A percentile compares a stretch with the other conserved stretches of the same genome.
Evolutionary conservation across 768 basidiomycete species (phyloP).

Genomic region (Termitomyces sp.): DNA sequence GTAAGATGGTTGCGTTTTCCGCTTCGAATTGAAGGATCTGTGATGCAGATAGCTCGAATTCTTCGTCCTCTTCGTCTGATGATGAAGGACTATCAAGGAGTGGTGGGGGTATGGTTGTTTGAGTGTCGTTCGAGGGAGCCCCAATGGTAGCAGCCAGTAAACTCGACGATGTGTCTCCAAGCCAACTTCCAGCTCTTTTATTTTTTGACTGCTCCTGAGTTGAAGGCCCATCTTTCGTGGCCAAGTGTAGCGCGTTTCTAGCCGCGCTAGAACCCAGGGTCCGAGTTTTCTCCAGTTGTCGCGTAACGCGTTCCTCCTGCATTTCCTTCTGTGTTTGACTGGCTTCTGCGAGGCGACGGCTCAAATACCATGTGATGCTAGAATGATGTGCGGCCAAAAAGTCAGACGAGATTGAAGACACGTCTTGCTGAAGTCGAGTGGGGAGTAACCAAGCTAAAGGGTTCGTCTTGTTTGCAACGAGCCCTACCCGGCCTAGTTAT

Average conservation of each 20-base stretch:
- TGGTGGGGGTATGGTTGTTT: slow-evolving; percentile 20
- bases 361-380: slow-evolving; percentile 91
- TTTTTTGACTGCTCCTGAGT: slow-evolving; percentile 15
- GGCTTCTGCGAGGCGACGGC: slow-evolving; percentile 72
- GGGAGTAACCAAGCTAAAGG: slow-evolving; percentile 71
- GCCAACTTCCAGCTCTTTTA: slow-evolving; percentile 46
- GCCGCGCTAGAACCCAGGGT: slow-evolving; percentile 81
- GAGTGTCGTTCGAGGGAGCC: slow-evolving; percentile 32
- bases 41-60: slow-evolving; percentile 77
- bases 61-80: slow-evolving; percentile 70
- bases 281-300: slow-evolving; percentile 79
- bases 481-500: slow-evolving; percentile 58
- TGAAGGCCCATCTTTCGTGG: slow-evolving; percentile 24
- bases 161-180: slow-evolving; percentile 55
- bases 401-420: slow-evolving; percentile 51
- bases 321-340: slow-evolving; percentile 80
- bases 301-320: slow-evolving; percentile 91
- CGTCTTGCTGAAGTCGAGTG: slow-evolving; percentile 59
- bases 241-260: slow-evolving; percentile 53
- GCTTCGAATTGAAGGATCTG: slow-evolving; percentile 92
- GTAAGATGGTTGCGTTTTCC: slow-evolving; percentile 86
- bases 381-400: slow-evolving; percentile 90
- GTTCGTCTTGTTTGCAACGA: slow-evolving; percentile 61
- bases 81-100: slow-evolving; percentile 22
- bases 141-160: slow-evolving; percentile 63